Base-by-base conservation (phyloP, 2,329 filamentous ascomycete species). In the Metarhizium brunneum region DNA sequence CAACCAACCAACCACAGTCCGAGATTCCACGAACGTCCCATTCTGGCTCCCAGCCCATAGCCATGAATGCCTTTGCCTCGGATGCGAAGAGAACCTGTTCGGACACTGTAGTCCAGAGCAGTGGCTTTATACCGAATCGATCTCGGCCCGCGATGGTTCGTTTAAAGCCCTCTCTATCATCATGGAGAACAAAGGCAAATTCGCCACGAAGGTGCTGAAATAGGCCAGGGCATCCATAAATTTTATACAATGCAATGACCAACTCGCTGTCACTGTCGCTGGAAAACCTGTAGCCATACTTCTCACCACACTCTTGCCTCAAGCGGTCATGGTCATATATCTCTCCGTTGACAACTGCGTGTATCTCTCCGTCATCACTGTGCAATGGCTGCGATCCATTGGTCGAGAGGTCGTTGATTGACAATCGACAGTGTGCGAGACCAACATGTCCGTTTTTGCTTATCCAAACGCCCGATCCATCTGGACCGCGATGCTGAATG, bases 281-380 rank as follows among this genome's bases (percentile, higher is more conserved):
- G 38, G 66, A 64, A 66, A 82, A 82, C 2, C 61, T 50, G 63
- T 79, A 79, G 10, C 64, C 61, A 25, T 25, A 25, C 51, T 68
- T 68, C 2, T 69, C 57, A 2, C 61, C 55, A 20, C 75, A 64
- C 11, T 70, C 61, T 6, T 60, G 60, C 29, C 77, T 71, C 13
- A 79, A 69, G 11, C 65, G 61, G 51, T 80, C 76, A 56, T 76
- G 70, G 60, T 79, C 77, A 63, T 84, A 84, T n/a, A 84, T 70
- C 63, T 83, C 80, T 32, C 81, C 80, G 56, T 81, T 83, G 29
- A 83, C 77, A n/a, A 83, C 74, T 2, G 78, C 79, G 62, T 83
- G 79, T 18, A 83, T 68, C 1, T 59, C 58, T 20, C 65, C 63
- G 16, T 71, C 65, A 10, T 61, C 56, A 58, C 69, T 67, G 54